These are phyloP conservation scores for Musa balbisiana DNA, from an alignment of 202 grass and related monocot genomes.

Conservation along the genomic window DNA sequence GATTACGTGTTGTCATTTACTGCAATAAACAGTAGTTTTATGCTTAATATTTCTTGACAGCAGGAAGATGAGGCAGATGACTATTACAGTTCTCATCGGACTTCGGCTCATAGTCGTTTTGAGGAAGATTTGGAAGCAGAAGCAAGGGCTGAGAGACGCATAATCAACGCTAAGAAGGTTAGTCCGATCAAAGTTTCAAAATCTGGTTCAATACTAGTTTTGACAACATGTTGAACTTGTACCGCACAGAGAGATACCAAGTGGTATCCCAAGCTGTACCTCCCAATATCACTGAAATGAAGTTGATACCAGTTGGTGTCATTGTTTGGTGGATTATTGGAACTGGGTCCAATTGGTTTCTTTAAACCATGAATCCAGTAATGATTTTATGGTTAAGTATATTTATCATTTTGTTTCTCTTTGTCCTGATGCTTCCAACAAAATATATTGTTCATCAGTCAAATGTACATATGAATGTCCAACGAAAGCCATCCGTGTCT, in stretches of 20 bases:
- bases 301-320: too few species aligned
- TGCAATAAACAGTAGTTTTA: not conserved
- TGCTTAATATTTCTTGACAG: not conserved
- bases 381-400: too few species aligned
- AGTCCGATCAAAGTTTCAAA: too few species aligned
- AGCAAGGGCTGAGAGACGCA: conserved; percentile 59
- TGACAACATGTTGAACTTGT: too few species aligned
- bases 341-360: too few species aligned
- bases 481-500: conserved; percentile 40
- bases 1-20: not conserved
- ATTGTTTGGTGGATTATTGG: too few species aligned
- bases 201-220: too few species aligned
- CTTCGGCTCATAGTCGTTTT: conserved; percentile 49
- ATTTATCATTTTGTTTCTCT: not conserved
- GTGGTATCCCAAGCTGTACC: too few species aligned
- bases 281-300: too few species aligned
- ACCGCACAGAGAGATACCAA: too few species aligned
- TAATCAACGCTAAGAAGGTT: conserved; percentile 65
- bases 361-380: too few species aligned
- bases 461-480: conserved; percentile 47
- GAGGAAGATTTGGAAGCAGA: conserved; percentile 88
- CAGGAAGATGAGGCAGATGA: conserved; percentile 66
- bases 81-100: conserved; percentile 55
- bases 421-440: not conserved
- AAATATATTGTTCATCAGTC: conserved; percentile 31